Evolutionary conservation across 2,329 filamentous ascomycete species (phyloP), one percentile per base, ranked within the genome.

Genomic region (Sarocladiaceae sp.): DNA sequence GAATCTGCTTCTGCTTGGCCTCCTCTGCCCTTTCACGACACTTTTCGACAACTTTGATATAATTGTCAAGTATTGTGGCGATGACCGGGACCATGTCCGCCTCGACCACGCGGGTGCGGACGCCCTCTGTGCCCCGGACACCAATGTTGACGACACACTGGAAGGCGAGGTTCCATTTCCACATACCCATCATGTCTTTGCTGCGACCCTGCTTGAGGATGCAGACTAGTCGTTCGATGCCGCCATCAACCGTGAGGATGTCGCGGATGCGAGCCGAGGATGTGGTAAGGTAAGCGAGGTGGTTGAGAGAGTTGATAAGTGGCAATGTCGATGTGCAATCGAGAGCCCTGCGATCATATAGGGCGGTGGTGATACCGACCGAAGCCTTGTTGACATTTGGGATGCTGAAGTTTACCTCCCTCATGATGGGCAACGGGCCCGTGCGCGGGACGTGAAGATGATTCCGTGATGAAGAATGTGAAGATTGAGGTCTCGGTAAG

Each of bases 181-280:
- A 99, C 89, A 96, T 96, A 69, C 97, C 93, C 93, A 97, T 97
- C 85, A 97, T 87, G 68, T 99, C 93, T 71, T 92, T 95, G 73
- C 90, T 97, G 66, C 94, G 82, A 57, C 94, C 94, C 71, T 96
- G 90, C 72, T 99, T 99, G 69, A 99, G 82, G 65, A 99, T 97
- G 80, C 91, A 97, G 67, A 99, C 90, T 60, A 99, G 77, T 58
- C 93, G 79, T 75, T 99, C 94, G 69, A 99, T 94, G 56, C 94
- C 94, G 71, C 94, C 94, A 87, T 99, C 94, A 73, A 99, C 90
- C 53, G 93, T 97, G 58, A 99, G 82, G 57, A 99, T 99, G 68
- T 99, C 94, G 62, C 94, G 85, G 69, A 99, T 99, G 57, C 94
- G 90, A 56, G 93, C 93, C 2, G 94, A 99, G 3, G 94, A 97